Percentiles rank a stretch among this genome's conserved stretches.
phyloP scores from a whole-genome alignment of 108 stramenopile genomes.

The Phaeodactylum tricornutum region DNA sequence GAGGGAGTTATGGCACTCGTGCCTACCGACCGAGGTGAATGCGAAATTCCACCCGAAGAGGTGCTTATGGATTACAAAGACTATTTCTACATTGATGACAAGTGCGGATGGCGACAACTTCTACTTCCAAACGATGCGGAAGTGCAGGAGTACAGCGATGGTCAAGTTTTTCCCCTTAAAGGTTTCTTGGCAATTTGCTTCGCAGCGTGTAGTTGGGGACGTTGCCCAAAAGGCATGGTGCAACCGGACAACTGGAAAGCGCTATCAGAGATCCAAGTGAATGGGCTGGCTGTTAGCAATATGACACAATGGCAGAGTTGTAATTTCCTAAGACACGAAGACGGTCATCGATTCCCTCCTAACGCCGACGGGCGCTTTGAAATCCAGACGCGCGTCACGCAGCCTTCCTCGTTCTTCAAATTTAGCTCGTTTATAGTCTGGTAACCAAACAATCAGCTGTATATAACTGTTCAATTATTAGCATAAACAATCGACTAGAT shows the following conservation, averaged over 20 bases:
- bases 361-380: not conserved
- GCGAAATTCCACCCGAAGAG: not conserved
- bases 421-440: too few species aligned
- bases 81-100: conserved; percentile 13
- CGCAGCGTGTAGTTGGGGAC: not conserved
- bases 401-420: too few species aligned
- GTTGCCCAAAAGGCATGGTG: not conserved
- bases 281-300: not conserved
- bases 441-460: too few species aligned
- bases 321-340: not conserved
- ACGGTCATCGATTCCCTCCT: not conserved
- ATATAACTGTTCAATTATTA: too few species aligned
- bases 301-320: not conserved
- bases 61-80: conserved; percentile 17
- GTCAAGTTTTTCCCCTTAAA: too few species aligned
- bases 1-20: too few species aligned
- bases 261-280: not conserved
- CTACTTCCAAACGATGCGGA: conserved; percentile 34
- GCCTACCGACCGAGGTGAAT: not conserved
- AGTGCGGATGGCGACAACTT: conserved; percentile 15
- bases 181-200: not conserved
- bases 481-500: conserved; percentile 46
- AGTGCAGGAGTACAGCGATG: conserved; percentile 10
- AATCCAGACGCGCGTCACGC: too few species aligned
- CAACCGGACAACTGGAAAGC: not conserved